These are phyloP conservation scores for Saturnispora kantuleensis DNA, from an alignment of 805 yeast genomes.

Conservation along the genomic window DNA sequence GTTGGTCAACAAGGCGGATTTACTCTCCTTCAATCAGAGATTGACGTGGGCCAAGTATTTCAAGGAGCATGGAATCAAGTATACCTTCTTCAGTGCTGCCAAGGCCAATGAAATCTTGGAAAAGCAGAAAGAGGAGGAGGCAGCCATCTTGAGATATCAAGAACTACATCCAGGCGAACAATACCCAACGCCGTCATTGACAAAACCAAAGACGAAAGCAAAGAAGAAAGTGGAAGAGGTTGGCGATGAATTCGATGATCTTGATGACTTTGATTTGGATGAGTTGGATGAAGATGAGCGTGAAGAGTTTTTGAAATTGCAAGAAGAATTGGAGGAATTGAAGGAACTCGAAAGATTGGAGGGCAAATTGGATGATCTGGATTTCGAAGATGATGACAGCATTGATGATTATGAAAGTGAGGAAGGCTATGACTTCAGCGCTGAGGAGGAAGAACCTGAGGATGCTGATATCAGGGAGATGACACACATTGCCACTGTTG, in stretches of 20 bases:
- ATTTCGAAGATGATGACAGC: conserved; percentile 18
- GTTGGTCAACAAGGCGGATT: conserved; percentile 88
- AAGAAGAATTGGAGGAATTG: conserved; percentile 12
- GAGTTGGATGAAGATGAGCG: conserved; percentile 17
- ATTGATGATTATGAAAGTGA: conserved; percentile 16
- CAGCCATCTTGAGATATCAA: conserved; percentile 12
- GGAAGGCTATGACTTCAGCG: conserved; percentile 20
- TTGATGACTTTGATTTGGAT: conserved; percentile 13
- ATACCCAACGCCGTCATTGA: conserved; percentile 4
- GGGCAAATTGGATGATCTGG: conserved; percentile 10
- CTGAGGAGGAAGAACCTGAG: conserved; percentile 17
- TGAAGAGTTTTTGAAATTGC: conserved; percentile 13
- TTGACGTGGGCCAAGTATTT: conserved; percentile 82
- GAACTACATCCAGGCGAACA: conserved; percentile 11
- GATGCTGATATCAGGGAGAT: conserved; percentile 33
- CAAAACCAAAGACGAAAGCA: background rate
- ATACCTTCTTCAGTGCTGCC: conserved; percentile 88
- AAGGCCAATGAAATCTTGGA: conserved; percentile 71
- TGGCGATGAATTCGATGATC: conserved; percentile 11
- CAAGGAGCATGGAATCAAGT: conserved; percentile 54
- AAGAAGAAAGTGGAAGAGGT: conserved; percentile 1
- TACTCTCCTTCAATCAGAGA: conserved; percentile 70
- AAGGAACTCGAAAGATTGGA: conserved; percentile 14
- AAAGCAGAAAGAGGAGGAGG: conserved; percentile 40
- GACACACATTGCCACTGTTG: conserved; percentile 66